These are phyloP conservation scores for Lablab purpureus DNA, from an alignment of 306 rosid genomes.

Conservation along the genomic window DNA sequence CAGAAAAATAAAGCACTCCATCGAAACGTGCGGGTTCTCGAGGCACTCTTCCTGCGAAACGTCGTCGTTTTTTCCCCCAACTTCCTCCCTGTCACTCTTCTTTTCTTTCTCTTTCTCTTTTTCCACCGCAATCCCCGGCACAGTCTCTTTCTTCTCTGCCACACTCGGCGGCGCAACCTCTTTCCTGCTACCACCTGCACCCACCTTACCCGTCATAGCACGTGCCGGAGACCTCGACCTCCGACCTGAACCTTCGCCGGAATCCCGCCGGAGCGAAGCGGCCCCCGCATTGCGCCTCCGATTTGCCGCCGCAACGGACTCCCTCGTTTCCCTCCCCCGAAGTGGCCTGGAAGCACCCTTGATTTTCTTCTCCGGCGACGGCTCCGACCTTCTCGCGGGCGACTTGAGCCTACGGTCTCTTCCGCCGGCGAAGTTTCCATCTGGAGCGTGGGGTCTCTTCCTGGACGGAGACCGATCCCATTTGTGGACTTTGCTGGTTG, in stretches of 20 bases:
- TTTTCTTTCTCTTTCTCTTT: not conserved
- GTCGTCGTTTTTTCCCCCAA: slow-evolving; percentile 50
- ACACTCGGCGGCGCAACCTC: slow-evolving; percentile 36
- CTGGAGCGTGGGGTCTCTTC: slow-evolving; percentile 62
- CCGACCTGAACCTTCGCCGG: slow-evolving; percentile 62
- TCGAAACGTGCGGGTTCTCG: slow-evolving; percentile 79
- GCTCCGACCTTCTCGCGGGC: slow-evolving; percentile 53
- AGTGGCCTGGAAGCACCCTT: slow-evolving; percentile 47
- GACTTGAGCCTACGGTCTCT: slow-evolving; percentile 57
- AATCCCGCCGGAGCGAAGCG: slow-evolving; percentile 52
- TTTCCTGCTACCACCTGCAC: slow-evolving; percentile 44
- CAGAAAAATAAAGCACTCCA: slow-evolving; percentile 97
- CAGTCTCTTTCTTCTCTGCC: slow-evolving; percentile 42
- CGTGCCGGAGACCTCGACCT: slow-evolving; percentile 87
- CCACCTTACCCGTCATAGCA: slow-evolving; percentile 42
- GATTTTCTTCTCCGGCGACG: slow-evolving; percentile 61
- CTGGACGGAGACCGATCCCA: slow-evolving; percentile 52
- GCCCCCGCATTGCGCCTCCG: slow-evolving; percentile 50
- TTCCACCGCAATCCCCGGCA: not conserved
- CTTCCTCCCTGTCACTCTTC: slow-evolving; percentile 24
- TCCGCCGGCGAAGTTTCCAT: slow-evolving; percentile 41
- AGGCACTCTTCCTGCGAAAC: slow-evolving; percentile 59
- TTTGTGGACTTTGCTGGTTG: slow-evolving; percentile 62
- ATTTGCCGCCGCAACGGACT: slow-evolving; percentile 51
- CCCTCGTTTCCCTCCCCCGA: slow-evolving; percentile 65